A percentile compares a stretch with the other conserved stretches of the same genome.
These are phyloP conservation scores for Rhizodiscina lignyota DNA, from an alignment of 495 filamentous ascomycete species.

Conservation along the genomic window DNA sequence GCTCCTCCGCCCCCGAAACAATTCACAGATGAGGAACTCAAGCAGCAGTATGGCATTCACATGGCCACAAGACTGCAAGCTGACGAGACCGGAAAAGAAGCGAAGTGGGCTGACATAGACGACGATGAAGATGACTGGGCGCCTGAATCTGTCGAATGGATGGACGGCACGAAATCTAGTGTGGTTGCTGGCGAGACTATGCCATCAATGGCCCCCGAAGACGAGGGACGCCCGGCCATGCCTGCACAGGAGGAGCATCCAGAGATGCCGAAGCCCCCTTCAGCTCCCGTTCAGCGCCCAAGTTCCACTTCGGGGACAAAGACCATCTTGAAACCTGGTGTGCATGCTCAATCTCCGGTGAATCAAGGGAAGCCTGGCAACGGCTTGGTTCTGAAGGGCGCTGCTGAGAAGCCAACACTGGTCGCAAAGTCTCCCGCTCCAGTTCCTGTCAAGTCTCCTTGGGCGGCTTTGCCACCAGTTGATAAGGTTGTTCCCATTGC, in stretches of 20 bases:
- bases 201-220: no score
- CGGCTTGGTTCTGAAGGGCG: slow-evolving; percentile 42
- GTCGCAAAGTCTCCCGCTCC: slow-evolving; percentile 66
- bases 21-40: slow-evolving; percentile 92
- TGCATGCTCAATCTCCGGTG: slow-evolving; percentile 6
- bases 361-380: slow-evolving; percentile 10
- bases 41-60: slow-evolving; percentile 91
- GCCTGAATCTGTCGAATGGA: slow-evolving; percentile 91
- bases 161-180: slow-evolving; percentile 85
- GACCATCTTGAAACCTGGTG: slow-evolving; percentile 25
- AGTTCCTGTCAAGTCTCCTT: slow-evolving; percentile 71
- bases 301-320: slow-evolving; percentile 16
- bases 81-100: slow-evolving; percentile 65
- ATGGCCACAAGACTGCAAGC: slow-evolving; percentile 79
- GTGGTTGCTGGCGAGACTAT: no score
- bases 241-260: slow-evolving; percentile 1
- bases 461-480: slow-evolving; percentile 72
- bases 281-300: slow-evolving; percentile 8
- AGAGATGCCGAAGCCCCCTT: slow-evolving; percentile 1
- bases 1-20: slow-evolving; percentile 73
- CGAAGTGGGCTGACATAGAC: slow-evolving; percentile 97
- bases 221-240: neutral
- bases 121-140: slow-evolving; percentile 98
- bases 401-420: slow-evolving; percentile 56
- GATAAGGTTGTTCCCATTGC: slow-evolving; percentile 48